Base-by-base conservation (phyloP, 352 stramenopile genomes). In the Globisporangium irregulare region DNA sequence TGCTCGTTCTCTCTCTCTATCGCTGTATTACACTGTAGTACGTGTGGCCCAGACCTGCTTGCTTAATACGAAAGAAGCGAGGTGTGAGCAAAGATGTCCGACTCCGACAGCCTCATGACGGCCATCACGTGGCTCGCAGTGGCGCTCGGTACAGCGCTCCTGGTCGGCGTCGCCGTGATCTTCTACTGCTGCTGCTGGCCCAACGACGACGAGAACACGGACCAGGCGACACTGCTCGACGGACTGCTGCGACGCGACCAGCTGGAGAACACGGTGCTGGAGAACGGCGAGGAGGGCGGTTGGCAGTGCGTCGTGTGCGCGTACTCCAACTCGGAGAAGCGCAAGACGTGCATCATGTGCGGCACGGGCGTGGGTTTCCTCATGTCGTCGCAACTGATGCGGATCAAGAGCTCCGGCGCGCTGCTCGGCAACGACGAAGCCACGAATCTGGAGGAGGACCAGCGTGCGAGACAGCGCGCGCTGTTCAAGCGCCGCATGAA, bases 271-370 rank as follows among this genome's bases (percentile, higher is more conserved):
- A 87, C 78, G 66, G 66, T 78, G 59, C 72, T 86, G 22, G 80
- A 85, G 58, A 75, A 79, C 50, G 58, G 65, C 36, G 82, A 85
- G n/a, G 77, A 76, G 24, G 73, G 80, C 38, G 73, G 76, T 32
- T 92, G 84, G 84, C 80, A 90, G 69, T 92, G 84, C 77, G 74
- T 92, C 41, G 81, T 92, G 25, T 92, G 84, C 48, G 82, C 81
- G 32, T 77, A 89, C 69, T 77, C 76, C 14, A 92, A 92, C 71
- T 68, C 59, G 29, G 27, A 71, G 22, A 68, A 59, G 18, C 73
- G 73, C 59, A 84, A 74, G 29, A 70, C 66, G 24, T 92, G 84
- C 56, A 71, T 92, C 63, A 90, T 92, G 82, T 92, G 84, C 62
- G 84, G 80, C 72, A 89, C 84, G 50, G 63, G 27, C 60, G 55